Evolutionary conservation across 1,139 yeast species (phyloP).

Genomic region (Hansenula sp.): DNA sequence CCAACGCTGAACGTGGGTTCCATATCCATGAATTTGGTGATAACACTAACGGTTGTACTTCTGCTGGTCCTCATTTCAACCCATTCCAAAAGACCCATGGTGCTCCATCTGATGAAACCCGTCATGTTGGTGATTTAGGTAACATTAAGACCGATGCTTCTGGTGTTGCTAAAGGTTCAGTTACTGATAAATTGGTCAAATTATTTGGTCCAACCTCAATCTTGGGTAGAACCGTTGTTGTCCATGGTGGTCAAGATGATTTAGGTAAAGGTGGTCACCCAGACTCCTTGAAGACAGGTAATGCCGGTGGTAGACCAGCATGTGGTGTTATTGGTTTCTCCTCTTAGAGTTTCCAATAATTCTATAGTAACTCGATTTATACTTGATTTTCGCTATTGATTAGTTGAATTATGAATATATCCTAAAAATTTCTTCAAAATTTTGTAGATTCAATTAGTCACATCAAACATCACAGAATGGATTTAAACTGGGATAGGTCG

Average conservation of each 20-base stretch:
- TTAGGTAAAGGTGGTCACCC: slow-evolving; percentile 95
- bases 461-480: neutral
- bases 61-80: slow-evolving; percentile 99
- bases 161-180: slow-evolving; percentile 89
- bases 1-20: slow-evolving; percentile 93
- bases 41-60: slow-evolving; percentile 97
- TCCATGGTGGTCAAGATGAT: slow-evolving; percentile 93
- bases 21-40: slow-evolving; percentile 98
- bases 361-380: neutral
- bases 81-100: slow-evolving; percentile 92
- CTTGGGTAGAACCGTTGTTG: slow-evolving; percentile 93
- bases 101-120: slow-evolving; percentile 81
- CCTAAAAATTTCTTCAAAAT: too few relatives aligned
- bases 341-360: neutral
- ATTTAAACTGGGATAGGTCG: neutral
- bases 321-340: slow-evolving; percentile 94
- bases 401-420: neutral
- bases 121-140: slow-evolving; percentile 98
- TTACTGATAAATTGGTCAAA: slow-evolving; percentile 72
- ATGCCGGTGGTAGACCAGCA: slow-evolving; percentile 98
- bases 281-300: slow-evolving; percentile 95
- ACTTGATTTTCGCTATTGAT: neutral
- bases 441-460: too few relatives aligned
- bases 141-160: slow-evolving; percentile 80
- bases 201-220: slow-evolving; percentile 83